Evolutionary conservation across 2,329 filamentous ascomycete genomes (phyloP), one percentile per base, ranked within the genome.

Genomic region (Colletotrichum sp.): DNA sequence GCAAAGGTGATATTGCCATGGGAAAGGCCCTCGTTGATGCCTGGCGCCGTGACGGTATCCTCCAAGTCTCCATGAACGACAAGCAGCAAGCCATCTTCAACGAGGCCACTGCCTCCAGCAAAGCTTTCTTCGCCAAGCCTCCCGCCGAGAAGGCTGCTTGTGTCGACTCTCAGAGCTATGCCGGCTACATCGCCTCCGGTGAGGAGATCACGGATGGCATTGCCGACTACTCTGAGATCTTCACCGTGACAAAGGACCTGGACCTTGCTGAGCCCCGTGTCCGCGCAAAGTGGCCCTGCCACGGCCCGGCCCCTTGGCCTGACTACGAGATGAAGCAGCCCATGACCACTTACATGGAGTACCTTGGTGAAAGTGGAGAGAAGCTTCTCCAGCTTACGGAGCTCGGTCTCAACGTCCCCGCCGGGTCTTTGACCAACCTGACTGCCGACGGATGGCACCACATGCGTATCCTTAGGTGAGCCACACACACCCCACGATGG

Each of bases 401-500:
- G 74, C 79, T 88, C 30, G 88, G 88, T 0, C 82, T 90, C 8
- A 82, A 81, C 25, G 80, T 89, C 0, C 82, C 85, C 4, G 76
- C 81, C 6, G 85, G 86, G 5, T 84, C 86, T 25, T 78, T 90
- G 27, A 87, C 83, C 7, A 79, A 82, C 19, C 83, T 86, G 52
- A 88, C 87, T 1, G 77, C 84, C 9, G 88, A 90, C 71, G 88
- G 88, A 0, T 90, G 88, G 88, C 88, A 90, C 74, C 88, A 90
- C 77, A 85, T 89, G 83, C 83, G 88, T 8, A 82, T 89, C 22
- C 82, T 90, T 3, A 84, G 88, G 87, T 86, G 78, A 77, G 82
- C 9, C 32, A 8, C 9, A 36, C 32, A 8, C 9, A 36, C 11
- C 61, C 16, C 62, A 7, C 27, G 12, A 27, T 30, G 44, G 9